Percentiles rank a stretch among this genome's conserved stretches.
phyloP scores from a whole-genome alignment of 139 green algal species.

The Tetraselmis striata region DNA sequence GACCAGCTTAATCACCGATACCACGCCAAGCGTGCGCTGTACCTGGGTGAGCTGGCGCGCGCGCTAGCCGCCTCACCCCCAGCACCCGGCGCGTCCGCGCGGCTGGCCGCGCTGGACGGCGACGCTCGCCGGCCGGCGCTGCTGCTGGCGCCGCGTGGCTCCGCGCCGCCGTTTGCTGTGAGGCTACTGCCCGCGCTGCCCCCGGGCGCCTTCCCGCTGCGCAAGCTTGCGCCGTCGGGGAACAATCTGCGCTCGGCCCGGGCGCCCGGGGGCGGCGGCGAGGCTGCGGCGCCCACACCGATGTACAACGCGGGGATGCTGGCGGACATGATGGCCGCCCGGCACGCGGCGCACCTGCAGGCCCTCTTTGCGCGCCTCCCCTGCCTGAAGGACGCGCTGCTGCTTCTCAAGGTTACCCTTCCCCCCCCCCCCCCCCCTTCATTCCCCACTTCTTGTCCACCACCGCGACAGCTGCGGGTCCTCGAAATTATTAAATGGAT shows the following conservation, averaged over 20 bases:
- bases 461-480: too few relatives aligned
- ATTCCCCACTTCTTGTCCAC: too few relatives aligned
- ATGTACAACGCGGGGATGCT: slow-evolving; percentile 64
- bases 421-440: too few relatives aligned
- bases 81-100: slow-evolving; percentile 15
- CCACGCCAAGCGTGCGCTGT: slow-evolving; percentile 54
- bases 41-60: slow-evolving; percentile 40
- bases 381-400: slow-evolving; percentile 36
- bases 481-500: too few relatives aligned
- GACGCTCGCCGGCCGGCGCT: not conserved
- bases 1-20: slow-evolving; percentile 72
- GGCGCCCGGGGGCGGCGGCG: not conserved
- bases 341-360: slow-evolving; percentile 27
- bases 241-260: slow-evolving; percentile 38
- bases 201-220: slow-evolving; percentile 31
- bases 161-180: slow-evolving; percentile 6
- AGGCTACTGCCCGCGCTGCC: slow-evolving; percentile 29
- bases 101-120: not conserved
- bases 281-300: slow-evolving; percentile 43
- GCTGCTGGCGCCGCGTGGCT: not conserved
- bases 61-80: not conserved
- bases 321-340: slow-evolving; percentile 39
- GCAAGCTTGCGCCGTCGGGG: slow-evolving; percentile 42
- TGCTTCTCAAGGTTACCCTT: slow-evolving; percentile 47
- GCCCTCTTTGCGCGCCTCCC: slow-evolving; percentile 14